phyloP scores from a whole-genome alignment of 2,329 filamentous ascomycete genomes.

The Daldinia eschscholtzii region DNA sequence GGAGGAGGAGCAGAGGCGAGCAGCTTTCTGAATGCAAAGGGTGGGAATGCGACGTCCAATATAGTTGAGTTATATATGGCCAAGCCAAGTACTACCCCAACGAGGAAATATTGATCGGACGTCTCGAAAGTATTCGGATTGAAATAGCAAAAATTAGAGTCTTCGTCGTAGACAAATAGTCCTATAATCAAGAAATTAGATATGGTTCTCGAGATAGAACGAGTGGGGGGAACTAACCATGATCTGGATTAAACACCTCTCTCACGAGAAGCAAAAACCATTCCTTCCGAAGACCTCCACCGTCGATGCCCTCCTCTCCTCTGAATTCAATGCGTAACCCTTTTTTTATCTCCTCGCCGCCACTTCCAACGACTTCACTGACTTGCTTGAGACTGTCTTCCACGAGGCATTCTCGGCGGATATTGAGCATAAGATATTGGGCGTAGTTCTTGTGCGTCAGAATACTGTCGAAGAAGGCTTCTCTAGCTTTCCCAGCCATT shows the following conservation, averaged over 20 bases:
- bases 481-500: slow-evolving; percentile 88
- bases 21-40: slow-evolving; percentile 90
- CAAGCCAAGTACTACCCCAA: slow-evolving; percentile 87
- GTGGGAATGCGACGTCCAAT: slow-evolving; percentile 86
- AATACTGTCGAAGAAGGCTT: slow-evolving; percentile 92
- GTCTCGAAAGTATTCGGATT: slow-evolving; percentile 91
- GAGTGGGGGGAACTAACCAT: slow-evolving; percentile 69
- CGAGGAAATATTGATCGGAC: slow-evolving; percentile 90
- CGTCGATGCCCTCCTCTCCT: slow-evolving; percentile 92
- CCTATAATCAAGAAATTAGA: slow-evolving; percentile 61
- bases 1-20: slow-evolving; percentile 79
- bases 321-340: slow-evolving; percentile 85
- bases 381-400: slow-evolving; percentile 89
- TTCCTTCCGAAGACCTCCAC: slow-evolving; percentile 89
- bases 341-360: slow-evolving; percentile 90
- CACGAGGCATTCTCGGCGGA: slow-evolving; percentile 86
- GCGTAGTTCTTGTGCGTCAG: slow-evolving; percentile 79
- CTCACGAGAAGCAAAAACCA: slow-evolving; percentile 92
- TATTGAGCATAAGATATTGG: slow-evolving; percentile 80
- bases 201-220: background rate
- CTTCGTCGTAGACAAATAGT: slow-evolving; percentile 93
- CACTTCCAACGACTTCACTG: slow-evolving; percentile 84
- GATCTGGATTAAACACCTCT: slow-evolving; percentile 90
- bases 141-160: slow-evolving; percentile 92
- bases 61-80: slow-evolving; percentile 97